Conservation (phyloP, 83 land plant species). For the Picea abies region DNA sequence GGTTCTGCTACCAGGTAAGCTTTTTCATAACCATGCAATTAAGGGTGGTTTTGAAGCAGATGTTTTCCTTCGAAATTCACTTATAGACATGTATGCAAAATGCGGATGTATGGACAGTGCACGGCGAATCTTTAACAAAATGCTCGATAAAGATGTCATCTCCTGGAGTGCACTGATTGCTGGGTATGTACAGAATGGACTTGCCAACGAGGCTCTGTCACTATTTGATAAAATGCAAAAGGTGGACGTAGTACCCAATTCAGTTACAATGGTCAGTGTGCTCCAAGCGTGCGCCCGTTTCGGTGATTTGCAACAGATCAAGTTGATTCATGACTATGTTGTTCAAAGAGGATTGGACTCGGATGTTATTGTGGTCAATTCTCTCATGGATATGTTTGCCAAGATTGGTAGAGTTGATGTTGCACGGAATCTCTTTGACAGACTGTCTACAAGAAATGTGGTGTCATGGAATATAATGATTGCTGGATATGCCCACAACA, state of each 20-base stretch:
- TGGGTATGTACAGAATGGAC: conserved; percentile 28
- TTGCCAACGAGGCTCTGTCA: conserved; percentile 7
- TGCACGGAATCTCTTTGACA: conserved; percentile 39
- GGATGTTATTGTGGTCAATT: conserved; percentile 27
- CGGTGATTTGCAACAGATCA: background rate
- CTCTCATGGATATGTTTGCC: conserved; percentile 29
- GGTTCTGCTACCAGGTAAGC: background rate
- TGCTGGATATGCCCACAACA: conserved; percentile 38
- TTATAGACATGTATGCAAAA: background rate
- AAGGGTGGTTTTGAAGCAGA: background rate
- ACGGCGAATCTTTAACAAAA: conserved; percentile 28
- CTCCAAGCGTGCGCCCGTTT: background rate
- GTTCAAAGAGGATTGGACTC: background rate
- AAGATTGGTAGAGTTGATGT: conserved; percentile 12
- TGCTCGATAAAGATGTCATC: conserved; percentile 19
- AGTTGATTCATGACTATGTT: background rate
- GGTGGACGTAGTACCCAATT: conserved; percentile 1
- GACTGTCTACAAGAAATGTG: conserved; percentile 38
- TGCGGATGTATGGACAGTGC: conserved; percentile 17
- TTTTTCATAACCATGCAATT: background rate
- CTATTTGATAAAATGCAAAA: background rate
- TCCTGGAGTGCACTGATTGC: conserved; percentile 41
- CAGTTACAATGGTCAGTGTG: background rate
- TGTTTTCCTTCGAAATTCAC: background rate
- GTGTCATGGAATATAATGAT: conserved; percentile 49